Evolutionary conservation across 1,284 basidiomycete species (phyloP), one percentile per base, ranked within the genome.

Genomic region (Waitea zeae): DNA sequence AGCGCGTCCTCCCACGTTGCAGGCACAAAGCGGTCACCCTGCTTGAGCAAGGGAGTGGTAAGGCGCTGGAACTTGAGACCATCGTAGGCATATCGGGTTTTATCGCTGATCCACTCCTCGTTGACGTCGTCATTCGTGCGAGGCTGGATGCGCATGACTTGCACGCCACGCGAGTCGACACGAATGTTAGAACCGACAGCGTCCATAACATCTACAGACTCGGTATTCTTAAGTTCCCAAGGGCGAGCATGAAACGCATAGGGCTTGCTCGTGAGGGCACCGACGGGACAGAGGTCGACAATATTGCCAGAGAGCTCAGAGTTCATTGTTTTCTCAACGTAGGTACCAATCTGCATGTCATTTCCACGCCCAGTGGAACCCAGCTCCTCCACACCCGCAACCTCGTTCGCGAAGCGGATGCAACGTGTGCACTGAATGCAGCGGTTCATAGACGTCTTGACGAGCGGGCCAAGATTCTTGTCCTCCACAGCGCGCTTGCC

Each of bases 71-170:
- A 93, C 49, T 79, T 80, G 35, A 99, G 71, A 29, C 95, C 95
- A 48, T 99, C 95, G 53, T 88, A 83, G 2, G 93, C 87, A 56
- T 88, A 93, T 41, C 95, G 83, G 2, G 93, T 93, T 71, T 98
- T 98, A 70, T 99, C 93, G 57, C 76, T 92, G 57, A 99, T 95
- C 93, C 95, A 98, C 58, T 99, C 95, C 64, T 99, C 95, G 57
- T 99, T 99, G 41, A 99, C 80, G 46, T 96, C 88, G 57, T 98
- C 93, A 56, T 98, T 98, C 39, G 88, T 82, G 47, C 83, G 75
- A 3, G 95, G 95, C 51, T 95, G 88, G 47, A 99, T 72, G 33
- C 93, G 80, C 90, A 98, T 98, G 42, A 98, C 93, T 54, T 89
- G 77, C 7, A 93, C 78, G 37, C 92, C 92, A 29, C 93, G 76